These are phyloP conservation scores for Elaeis guineensis DNA, from an alignment of 176 grass and related monocot genomes.

Conservation along the genomic window DNA sequence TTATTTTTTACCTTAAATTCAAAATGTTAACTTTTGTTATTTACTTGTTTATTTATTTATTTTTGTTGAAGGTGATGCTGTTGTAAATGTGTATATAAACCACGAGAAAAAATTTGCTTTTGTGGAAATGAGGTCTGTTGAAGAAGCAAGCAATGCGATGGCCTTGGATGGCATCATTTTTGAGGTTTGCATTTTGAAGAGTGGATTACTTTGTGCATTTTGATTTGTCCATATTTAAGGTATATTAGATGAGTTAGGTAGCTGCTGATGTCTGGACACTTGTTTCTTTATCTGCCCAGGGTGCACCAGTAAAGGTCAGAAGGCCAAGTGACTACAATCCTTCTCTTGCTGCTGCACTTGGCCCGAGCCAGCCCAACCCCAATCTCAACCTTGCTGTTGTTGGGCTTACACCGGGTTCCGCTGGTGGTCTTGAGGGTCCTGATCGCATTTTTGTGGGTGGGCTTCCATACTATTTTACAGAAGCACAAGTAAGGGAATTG, in stretches of 20 bases:
- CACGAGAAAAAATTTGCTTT: constrained; percentile 99
- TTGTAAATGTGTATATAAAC: constrained; percentile 98
- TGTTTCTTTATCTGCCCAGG: constrained; percentile 19
- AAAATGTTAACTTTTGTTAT: neutral
- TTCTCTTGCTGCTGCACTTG: constrained; percentile 86
- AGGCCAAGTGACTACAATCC: constrained; percentile 93
- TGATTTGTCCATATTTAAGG: neutral
- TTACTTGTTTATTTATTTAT: constrained; percentile 1
- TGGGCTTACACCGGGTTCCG: constrained; percentile 80
- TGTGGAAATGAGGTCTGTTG: constrained; percentile 99
- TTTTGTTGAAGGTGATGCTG: constrained; percentile 56
- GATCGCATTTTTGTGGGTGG: constrained; percentile 96
- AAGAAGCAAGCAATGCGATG: constrained; percentile 99
- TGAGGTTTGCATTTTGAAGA: constrained; percentile 30
- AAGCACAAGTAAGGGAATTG: constrained; percentile 87
- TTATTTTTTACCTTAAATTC: neutral
- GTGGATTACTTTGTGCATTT: neutral
- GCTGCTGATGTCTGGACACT: neutral
- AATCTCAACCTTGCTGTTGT: constrained; percentile 91
- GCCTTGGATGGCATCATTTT: constrained; percentile 96
- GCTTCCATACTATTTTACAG: constrained; percentile 94
- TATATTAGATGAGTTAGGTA: too few relatives aligned
- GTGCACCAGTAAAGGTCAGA: constrained; percentile 88
- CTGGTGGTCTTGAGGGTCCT: constrained; percentile 89
- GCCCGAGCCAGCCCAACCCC: constrained; percentile 87